Evolutionary conservation across 371 early-diverging fungal genomes (phyloP).

Genomic region (Actinomucor elegans): DNA sequence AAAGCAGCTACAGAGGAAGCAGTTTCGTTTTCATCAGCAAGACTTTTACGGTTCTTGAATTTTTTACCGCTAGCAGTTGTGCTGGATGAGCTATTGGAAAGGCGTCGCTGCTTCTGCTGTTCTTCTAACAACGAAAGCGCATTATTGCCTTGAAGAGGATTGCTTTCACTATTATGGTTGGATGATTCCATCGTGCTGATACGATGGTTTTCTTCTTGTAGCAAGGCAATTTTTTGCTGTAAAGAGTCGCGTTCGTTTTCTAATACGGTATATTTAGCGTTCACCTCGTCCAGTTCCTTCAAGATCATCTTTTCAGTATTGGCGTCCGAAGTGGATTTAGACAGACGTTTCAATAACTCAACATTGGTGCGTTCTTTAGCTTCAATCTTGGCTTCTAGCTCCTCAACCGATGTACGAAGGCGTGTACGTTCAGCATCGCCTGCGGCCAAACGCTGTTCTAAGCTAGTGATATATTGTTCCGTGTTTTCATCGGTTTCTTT

Average conservation of each 20-base stretch:
- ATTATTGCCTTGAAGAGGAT: no score
- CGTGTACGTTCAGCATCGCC: conserved; percentile 20
- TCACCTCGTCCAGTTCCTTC: conserved; percentile 32
- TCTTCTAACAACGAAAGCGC: background rate
- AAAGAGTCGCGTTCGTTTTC: conserved; percentile 35
- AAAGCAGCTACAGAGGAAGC: conserved; percentile 24
- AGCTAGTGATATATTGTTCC: conserved; percentile 34
- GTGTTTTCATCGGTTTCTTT: conserved; percentile 36
- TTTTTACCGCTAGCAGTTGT: background rate
- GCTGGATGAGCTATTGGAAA: background rate
- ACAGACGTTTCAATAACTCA: conserved; percentile 20
- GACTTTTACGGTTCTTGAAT: conserved; percentile 23
- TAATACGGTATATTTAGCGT: conserved; percentile 14
- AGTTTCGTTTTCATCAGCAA: conserved; percentile 37
- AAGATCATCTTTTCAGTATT: conserved; percentile 28
- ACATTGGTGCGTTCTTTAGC: conserved; percentile 18
- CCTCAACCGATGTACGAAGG: conserved; percentile 10
- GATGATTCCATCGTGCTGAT: background rate
- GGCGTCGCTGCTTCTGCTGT: background rate
- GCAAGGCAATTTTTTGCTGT: conserved; percentile 3
- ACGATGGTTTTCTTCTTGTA: background rate
- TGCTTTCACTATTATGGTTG: background rate
- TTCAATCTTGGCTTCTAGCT: conserved; percentile 24
- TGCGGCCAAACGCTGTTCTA: conserved; percentile 29
- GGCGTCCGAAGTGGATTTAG: background rate